phyloP scores from a whole-genome alignment of 257 asterid genomes.

The Leonotis leonurus region DNA sequence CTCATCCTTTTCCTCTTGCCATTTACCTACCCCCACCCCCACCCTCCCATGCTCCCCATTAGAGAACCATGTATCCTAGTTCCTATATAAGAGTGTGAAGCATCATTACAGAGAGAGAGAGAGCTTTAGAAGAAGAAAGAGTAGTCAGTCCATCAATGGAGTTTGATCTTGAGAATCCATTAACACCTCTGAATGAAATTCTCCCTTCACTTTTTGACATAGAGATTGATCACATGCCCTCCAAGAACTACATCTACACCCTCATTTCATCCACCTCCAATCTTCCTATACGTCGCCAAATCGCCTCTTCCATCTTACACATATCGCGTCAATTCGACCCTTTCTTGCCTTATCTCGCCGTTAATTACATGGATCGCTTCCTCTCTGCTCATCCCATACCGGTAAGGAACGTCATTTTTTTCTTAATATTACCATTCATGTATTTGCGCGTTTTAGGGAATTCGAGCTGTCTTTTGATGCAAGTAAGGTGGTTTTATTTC shows the following conservation, averaged over 20 bases:
- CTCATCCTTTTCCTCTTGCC: conserved; percentile 13
- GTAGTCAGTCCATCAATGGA: conserved; percentile 35
- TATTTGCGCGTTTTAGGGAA: not conserved
- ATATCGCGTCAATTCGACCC: conserved; percentile 33
- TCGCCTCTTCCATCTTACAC: conserved; percentile 28
- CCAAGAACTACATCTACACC: conserved; percentile 22
- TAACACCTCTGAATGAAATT: conserved; percentile 26
- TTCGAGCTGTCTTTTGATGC: not conserved
- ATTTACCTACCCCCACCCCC: not conserved
- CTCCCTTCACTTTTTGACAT: conserved; percentile 14
- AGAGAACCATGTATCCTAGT: conserved; percentile 2
- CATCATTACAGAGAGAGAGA: not conserved
- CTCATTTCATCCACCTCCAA: conserved; percentile 7
- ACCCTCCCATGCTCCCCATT: not conserved
- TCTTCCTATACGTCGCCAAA: conserved; percentile 28
- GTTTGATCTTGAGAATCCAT: conserved; percentile 61
- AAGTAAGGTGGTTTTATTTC: not conserved
- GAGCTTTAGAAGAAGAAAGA: not conserved
- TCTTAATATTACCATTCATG: not conserved
- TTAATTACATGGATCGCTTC: conserved; percentile 68
- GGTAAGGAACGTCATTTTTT: not conserved
- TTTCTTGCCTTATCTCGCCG: conserved; percentile 42
- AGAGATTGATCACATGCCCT: conserved; percentile 61
- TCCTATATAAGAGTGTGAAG: conserved; percentile 7
- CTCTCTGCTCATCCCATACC: conserved; percentile 35